These are phyloP conservation scores for Talaromyces sp. DNA, from an alignment of 2,329 filamentous ascomycete species.

Conservation along the genomic window DNA sequence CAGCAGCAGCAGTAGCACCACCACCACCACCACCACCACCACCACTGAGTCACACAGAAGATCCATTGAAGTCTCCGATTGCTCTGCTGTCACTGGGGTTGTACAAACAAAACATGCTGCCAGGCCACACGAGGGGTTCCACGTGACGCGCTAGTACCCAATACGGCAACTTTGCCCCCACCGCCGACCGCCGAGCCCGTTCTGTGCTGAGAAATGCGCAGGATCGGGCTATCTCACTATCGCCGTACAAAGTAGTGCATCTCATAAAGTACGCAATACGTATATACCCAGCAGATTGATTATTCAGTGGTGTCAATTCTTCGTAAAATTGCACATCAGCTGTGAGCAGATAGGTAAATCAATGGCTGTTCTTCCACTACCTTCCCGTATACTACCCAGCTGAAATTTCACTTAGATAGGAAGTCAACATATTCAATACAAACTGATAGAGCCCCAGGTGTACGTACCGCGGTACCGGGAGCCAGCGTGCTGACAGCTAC, in stretches of 20 bases:
- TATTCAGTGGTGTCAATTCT: no score
- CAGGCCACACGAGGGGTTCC: conserved; percentile 18
- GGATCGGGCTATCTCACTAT: not conserved
- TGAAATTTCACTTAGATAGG: no score
- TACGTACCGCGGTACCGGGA: conserved; percentile 3
- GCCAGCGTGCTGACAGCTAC: conserved; percentile 16
- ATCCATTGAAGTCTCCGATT: not conserved
- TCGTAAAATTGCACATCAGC: no score
- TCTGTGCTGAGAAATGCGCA: conserved; percentile 30
- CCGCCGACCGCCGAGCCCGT: conserved; percentile 10
- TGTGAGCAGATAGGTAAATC: no score
- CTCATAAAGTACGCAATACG: not conserved
- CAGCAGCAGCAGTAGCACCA: no score
- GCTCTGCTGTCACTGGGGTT: not conserved
- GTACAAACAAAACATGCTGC: not conserved
- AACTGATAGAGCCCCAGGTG: not conserved
- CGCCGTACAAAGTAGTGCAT: not conserved
- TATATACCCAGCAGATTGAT: no score
- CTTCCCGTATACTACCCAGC: not conserved
- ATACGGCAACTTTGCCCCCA: conserved; percentile 18
- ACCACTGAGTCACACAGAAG: not conserved
- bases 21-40: no score
- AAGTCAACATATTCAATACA: not conserved
- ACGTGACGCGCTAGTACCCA: conserved; percentile 27
- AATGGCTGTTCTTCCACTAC: not conserved